These are phyloP conservation scores for Cyclotella sp. DNA, from an alignment of 108 stramenopile genomes.

Conservation along the genomic window DNA sequence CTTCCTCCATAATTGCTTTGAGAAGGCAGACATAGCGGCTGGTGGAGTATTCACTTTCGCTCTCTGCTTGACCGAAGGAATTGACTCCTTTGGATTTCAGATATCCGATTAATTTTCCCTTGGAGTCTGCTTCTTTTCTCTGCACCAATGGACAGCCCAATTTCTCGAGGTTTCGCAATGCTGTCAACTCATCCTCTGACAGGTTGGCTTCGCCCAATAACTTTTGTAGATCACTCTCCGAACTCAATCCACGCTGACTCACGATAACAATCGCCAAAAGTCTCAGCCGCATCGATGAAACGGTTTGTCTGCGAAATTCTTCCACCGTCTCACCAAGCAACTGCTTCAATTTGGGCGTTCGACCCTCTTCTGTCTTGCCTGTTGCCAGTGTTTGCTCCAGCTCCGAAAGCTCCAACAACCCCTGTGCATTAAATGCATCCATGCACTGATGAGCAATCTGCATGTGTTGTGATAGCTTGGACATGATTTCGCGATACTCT, in stretches of 20 bases:
- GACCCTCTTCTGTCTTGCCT: conserved; percentile 87
- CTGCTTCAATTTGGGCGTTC: conserved; percentile 64
- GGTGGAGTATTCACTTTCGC: conserved; percentile 76
- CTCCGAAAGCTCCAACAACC: conserved; percentile 83
- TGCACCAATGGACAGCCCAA: conserved; percentile 73
- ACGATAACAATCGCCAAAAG: conserved; percentile 87
- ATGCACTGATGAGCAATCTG: conserved; percentile 93
- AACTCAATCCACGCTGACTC: conserved; percentile 76
- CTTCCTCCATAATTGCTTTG: conserved; percentile 73
- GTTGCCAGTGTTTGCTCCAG: conserved; percentile 95
- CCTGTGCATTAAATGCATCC: conserved; percentile 74
- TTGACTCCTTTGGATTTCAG: conserved; percentile 21
- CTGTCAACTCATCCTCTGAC: conserved; percentile 50
- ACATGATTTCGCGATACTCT: conserved; percentile 94
- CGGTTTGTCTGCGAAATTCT: conserved; percentile 52
- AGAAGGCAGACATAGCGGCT: conserved; percentile 85
- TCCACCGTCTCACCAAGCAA: conserved; percentile 72
- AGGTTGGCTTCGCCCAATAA: conserved; percentile 79
- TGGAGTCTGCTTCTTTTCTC: not conserved
- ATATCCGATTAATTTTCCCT: conserved; percentile 31
- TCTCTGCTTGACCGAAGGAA: conserved; percentile 48
- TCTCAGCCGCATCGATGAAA: conserved; percentile 73
- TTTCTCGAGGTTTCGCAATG: conserved; percentile 67
- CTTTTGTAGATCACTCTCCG: conserved; percentile 61
- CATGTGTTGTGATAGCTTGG: conserved; percentile 94